A percentile compares a stretch with the other conserved stretches of the same genome.
Conservation (phyloP, 1,139 yeast genomes). For the Yamadazyma oceani region DNA sequence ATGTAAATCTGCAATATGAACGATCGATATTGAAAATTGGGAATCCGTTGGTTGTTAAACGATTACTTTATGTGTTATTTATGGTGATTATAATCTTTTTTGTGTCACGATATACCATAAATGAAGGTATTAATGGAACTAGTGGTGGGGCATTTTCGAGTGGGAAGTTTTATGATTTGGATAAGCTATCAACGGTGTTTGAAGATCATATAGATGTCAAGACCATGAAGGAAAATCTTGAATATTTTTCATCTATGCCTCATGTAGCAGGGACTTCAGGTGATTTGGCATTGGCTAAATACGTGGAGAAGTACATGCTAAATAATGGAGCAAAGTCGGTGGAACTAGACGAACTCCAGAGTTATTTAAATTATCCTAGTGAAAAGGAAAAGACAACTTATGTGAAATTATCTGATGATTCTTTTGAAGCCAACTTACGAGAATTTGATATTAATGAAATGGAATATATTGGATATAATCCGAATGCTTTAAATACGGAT, state of each 20-base stretch:
- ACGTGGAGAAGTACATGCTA: slow-evolving; percentile 56
- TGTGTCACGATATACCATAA: slow-evolving; percentile 55
- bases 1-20: slow-evolving; percentile 51
- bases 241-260: slow-evolving; percentile 79
- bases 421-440: slow-evolving; percentile 38
- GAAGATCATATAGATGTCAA: slow-evolving; percentile 52
- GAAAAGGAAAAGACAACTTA: slow-evolving; percentile 24
- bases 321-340: slow-evolving; percentile 56
- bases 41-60: slow-evolving; percentile 79
- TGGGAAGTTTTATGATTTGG: slow-evolving; percentile 66
- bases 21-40: slow-evolving; percentile 63
- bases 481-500: slow-evolving; percentile 53
- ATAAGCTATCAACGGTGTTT: slow-evolving; percentile 48
- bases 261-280: slow-evolving; percentile 89
- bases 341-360: slow-evolving; percentile 49
- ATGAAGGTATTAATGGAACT: slow-evolving; percentile 45
- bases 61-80: slow-evolving; percentile 68
- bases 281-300: slow-evolving; percentile 68
- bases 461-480: slow-evolving; percentile 59
- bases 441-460: slow-evolving; percentile 34
- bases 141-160: slow-evolving; percentile 47
- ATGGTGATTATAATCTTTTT: slow-evolving; percentile 59
- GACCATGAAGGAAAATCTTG: slow-evolving; percentile 66
- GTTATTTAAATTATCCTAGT: slow-evolving; percentile 59
- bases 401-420: slow-evolving; percentile 34